These are phyloP conservation scores for Colletotrichum sp. DNA, from an alignment of 2,329 filamentous ascomycete genomes.

Conservation along the genomic window DNA sequence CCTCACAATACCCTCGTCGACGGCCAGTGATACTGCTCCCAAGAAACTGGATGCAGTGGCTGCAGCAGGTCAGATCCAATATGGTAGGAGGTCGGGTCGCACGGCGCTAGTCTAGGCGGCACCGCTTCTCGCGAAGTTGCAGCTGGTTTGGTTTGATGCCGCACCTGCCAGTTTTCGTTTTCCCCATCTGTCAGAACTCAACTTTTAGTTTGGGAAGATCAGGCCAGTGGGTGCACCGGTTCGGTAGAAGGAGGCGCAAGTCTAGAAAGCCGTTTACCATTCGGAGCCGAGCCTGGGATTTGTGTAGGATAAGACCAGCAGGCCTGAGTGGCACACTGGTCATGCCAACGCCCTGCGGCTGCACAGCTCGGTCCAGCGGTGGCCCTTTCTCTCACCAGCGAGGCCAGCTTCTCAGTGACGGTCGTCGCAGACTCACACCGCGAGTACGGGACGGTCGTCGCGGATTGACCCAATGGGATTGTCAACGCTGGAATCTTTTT, in stretches of 20 bases:
- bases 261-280: not conserved
- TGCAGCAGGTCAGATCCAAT: constrained; percentile 13
- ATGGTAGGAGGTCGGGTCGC: constrained; percentile 16
- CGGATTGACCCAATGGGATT: not conserved
- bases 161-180: not conserved
- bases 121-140: not conserved
- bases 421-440: not conserved
- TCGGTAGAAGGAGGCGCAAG: not conserved
- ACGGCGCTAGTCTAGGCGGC: constrained; percentile 16
- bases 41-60: not conserved
- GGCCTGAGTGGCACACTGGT: not conserved
- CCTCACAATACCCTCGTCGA: not conserved
- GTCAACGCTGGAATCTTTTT: not conserved
- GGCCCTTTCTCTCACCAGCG: not conserved
- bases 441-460: not conserved
- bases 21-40: not conserved
- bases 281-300: constrained; percentile 1
- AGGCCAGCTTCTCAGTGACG: not conserved
- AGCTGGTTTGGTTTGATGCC: not conserved
- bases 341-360: not conserved
- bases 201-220: not conserved
- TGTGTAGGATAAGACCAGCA: not conserved
- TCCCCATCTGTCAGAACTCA: constrained; percentile 12
- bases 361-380: constrained; percentile 15
- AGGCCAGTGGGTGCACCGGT: not conserved